Percentiles rank a stretch among this genome's conserved stretches.
These are phyloP conservation scores for Agarophyton chilense DNA, from an alignment of 23 red algal genomes.

Conservation along the genomic window DNA sequence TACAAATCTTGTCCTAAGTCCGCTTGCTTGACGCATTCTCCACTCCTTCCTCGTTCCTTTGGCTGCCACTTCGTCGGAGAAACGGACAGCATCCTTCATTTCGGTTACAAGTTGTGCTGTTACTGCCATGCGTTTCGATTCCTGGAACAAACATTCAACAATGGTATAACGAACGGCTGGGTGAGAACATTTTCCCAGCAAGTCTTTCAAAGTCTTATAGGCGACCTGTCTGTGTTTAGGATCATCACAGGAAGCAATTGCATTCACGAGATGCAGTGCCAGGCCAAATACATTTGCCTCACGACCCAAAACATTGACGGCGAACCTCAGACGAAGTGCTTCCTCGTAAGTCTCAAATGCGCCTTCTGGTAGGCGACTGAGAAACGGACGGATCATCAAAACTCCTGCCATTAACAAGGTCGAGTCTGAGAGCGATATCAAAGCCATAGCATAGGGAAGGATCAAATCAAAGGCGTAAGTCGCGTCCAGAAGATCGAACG, in stretches of 20 bases:
- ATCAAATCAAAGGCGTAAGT: constrained; percentile 45
- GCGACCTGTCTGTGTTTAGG: constrained; percentile 36
- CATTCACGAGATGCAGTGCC: constrained; percentile 27
- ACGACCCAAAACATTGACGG: constrained; percentile 2
- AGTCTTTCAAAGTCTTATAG: constrained; percentile 29
- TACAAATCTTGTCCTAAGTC: constrained; percentile 17
- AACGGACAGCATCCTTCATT: constrained; percentile 52
- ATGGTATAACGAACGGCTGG: constrained; percentile 39
- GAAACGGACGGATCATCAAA: constrained; percentile 15
- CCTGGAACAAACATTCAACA: constrained; percentile 21
- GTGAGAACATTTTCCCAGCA: constrained; percentile 27
- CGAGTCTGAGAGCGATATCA: constrained; percentile 6
- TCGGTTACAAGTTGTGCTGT: constrained; percentile 57
- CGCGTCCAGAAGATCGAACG: constrained; percentile 34
- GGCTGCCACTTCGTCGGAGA: constrained; percentile 27
- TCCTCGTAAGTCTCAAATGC: constrained; percentile 37
- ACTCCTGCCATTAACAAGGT: constrained; percentile 32
- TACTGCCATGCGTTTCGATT: constrained; percentile 37
- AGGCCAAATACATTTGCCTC: constrained; percentile 48
- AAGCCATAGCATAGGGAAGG: constrained; percentile 34
- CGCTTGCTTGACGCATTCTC: constrained; percentile 25
- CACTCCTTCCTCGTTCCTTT: background rate
- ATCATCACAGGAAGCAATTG: constrained; percentile 38
- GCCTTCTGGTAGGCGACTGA: constrained; percentile 26
- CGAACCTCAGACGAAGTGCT: constrained; percentile 37